A percentile compares a stretch with the other conserved stretches of the same genome.
Conservation (phyloP, 2,329 filamentous ascomycete species). For the Phaeosphaeriaceae sp. region DNA sequence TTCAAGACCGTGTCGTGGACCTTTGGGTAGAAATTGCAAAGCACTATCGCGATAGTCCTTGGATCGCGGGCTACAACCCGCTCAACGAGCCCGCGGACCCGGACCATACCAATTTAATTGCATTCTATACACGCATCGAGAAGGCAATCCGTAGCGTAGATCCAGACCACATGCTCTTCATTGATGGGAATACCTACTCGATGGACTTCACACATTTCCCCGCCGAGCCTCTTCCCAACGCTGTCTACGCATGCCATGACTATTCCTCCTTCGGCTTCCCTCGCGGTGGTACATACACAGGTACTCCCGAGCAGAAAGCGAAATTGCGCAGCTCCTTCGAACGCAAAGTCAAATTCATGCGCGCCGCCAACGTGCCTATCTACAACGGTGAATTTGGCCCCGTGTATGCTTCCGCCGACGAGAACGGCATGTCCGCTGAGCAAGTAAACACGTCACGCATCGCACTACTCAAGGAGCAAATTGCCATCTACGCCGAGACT, state of each 20-base stretch:
- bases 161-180: slow-evolving; percentile 56
- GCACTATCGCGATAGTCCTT: slow-evolving; percentile 13
- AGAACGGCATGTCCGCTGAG: background rate
- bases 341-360: slow-evolving; percentile 21
- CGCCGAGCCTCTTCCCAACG: slow-evolving; percentile 49
- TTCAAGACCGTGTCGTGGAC: slow-evolving; percentile 18
- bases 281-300: slow-evolving; percentile 47
- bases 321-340: slow-evolving; percentile 36
- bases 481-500: slow-evolving; percentile 14
- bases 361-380: slow-evolving; percentile 15
- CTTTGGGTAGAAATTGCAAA: slow-evolving; percentile 17
- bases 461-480: slow-evolving; percentile 14
- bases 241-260: slow-evolving; percentile 56
- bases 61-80: slow-evolving; percentile 19
- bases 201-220: slow-evolving; percentile 58
- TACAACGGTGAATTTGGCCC: slow-evolving; percentile 25
- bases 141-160: slow-evolving; percentile 19
- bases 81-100: slow-evolving; percentile 25
- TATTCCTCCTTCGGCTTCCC: slow-evolving; percentile 56
- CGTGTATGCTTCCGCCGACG: slow-evolving; percentile 13
- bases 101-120: slow-evolving; percentile 13
- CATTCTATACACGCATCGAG: slow-evolving; percentile 20
- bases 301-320: slow-evolving; percentile 50
- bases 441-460: no score
- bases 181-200: slow-evolving; percentile 63